Base-by-base conservation (phyloP, 2,329 filamentous ascomycete genomes). In the Beauveria scarabaeidicola region DNA sequence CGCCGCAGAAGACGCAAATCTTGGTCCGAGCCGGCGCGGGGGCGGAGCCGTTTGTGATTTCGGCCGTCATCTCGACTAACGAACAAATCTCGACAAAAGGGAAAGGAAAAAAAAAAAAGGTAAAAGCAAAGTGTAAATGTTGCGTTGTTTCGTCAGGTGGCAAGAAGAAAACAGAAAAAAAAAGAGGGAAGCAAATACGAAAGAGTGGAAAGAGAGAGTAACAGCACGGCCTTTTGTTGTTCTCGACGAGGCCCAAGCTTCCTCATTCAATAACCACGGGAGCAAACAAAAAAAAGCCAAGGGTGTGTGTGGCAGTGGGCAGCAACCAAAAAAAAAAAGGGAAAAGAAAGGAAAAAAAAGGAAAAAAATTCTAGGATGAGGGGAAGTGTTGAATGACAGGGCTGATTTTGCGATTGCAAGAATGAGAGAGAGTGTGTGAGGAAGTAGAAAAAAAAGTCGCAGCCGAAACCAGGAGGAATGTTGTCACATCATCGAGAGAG, bases 1-100 rank as follows among this genome's bases (percentile, higher is more conserved):
- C 85, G 69, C 93, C 94, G 77, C 94, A 97, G 82, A 96, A 97
- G 66, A 97, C 93, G 73, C 91, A 96, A 71, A 97, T 88, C 64
- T 90, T 90, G 61, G 88, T 76, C 63, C 73, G 76, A 15, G 25
- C 19, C 19, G 19, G n/a, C 19, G 19, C 41, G 17, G 19, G 17
- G n/a, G 66, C 60, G 41, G 62, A 58, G 62, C 65, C 63, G 60
- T 69, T 72, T 47, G 59, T 60, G 59, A 63, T 55, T 47, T 52
- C 52, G 32, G 60, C 51, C 44, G 61, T 63, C 52, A 60, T 61
- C n/a, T 17, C 36, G 23, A 44, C n/a, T 21, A 43, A 40, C 5
- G 13, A 17, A 10, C n/a, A 32, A 32, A 29, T 4, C 29, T 52
- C 7, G 32, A 17, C n/a, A 1, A 8, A 51, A 23, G n/a, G 3